Base-by-base conservation (phyloP, 306 rosid genomes). In the Cicer cuneatum region DNA sequence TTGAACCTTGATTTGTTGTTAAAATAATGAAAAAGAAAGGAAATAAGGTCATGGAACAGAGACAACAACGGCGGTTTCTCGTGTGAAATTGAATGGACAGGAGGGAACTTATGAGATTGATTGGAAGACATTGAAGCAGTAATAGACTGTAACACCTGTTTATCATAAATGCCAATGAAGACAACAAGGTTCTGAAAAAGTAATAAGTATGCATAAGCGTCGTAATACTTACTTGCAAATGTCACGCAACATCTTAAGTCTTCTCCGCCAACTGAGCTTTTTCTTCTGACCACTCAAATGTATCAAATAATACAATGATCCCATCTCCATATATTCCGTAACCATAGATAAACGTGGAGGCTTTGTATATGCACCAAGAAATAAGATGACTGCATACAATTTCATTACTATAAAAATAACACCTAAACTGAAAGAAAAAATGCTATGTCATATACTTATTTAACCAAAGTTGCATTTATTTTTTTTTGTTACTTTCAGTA, bases 291-390 rank as follows among this genome's bases (percentile, higher is more conserved):
- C 98, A 21, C 96, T 92, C 81, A 84, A 84, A 89, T 95, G 97
- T 71, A 95, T 90, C 84, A 95, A 80, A 81, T 93, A 89, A 81
- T 90, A 90, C 83, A 95, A 89, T 65, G 98, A 92, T 59, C 99
- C 99, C 95, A 82, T 85, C 82, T 95, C 99, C 99, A 95, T 95
- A 77, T 89, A 95, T 82, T 95, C 99, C 1, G 98, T 95, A 65
- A 95, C 81, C 99, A 95, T 95, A 48, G 99, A 95, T 81, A 95
- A 81, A 71, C 90, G 95, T 15, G 99, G 99, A 76, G 98, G 99
- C 83, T 89, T 92, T 19, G 97, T 92, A 88, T 98, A 95, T 59
- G 99, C 99, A 72, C 98, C 99, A 69, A 95, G 96, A 90, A 95
- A 95, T 85, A 95, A 86, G 79, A 95, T 92, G 78, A 95, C 99